These are phyloP conservation scores for Trichoderma virens DNA, from an alignment of 495 filamentous ascomycete genomes.

Conservation along the genomic window DNA sequence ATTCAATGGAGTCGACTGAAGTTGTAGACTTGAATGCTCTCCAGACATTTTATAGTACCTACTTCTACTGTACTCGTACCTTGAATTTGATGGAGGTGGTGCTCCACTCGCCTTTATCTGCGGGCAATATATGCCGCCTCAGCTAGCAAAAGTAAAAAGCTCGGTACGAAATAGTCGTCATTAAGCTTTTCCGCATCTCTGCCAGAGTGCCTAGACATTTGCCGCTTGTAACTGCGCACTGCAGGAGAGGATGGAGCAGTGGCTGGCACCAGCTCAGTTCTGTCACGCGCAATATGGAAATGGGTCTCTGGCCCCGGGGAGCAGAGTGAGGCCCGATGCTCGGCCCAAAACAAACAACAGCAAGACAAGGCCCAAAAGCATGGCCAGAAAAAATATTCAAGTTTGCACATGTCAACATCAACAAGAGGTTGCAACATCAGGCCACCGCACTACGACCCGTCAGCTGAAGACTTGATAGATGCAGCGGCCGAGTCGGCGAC, in stretches of 20 bases:
- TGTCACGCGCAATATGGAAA: neutral
- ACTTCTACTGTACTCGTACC: too few species aligned
- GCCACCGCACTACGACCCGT: neutral
- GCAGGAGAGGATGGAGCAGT: neutral
- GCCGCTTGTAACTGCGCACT: neutral
- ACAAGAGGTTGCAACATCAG: neutral
- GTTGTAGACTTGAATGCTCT: too few species aligned
- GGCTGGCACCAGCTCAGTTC: neutral
- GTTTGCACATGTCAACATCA: neutral
- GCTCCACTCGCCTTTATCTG: neutral
- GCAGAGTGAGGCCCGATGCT: neutral
- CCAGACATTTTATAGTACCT: too few species aligned
- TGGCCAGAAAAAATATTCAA: neutral
- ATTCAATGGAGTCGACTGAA: too few species aligned
- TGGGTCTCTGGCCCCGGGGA: neutral
- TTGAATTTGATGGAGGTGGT: neutral
- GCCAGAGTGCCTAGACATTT: conserved; percentile 1
- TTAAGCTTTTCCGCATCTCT: neutral
- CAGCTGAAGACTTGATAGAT: neutral
- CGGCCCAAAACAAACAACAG: neutral
- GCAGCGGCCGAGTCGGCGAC: neutral
- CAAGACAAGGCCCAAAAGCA: neutral
- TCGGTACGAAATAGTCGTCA: neutral
- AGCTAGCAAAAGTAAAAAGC: neutral
- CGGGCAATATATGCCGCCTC: neutral